Percentiles rank a stretch among this genome's conserved stretches.
These are phyloP conservation scores for Fagus crenata DNA, from an alignment of 306 rosid species.

Conservation along the genomic window DNA sequence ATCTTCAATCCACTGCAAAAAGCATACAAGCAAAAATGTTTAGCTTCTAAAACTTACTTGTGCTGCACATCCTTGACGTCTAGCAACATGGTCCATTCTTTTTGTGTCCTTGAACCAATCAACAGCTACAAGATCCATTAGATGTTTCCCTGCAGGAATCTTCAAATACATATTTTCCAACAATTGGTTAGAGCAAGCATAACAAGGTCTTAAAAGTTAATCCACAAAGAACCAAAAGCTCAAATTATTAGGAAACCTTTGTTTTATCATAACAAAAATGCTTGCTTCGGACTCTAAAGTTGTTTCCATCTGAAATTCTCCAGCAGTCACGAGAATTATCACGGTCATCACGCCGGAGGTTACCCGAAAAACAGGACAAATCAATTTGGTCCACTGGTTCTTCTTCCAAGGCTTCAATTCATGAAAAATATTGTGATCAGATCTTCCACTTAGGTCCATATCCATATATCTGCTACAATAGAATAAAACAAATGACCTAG, in stretches of 20 bases:
- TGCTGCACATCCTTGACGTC: conserved; percentile 93
- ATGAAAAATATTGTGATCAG: conserved; percentile 41
- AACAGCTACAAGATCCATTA: conserved; percentile 95
- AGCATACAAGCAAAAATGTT: not conserved
- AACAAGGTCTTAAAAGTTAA: conserved; percentile 19
- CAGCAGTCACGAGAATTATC: conserved; percentile 95
- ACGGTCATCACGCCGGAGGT: conserved; percentile 67
- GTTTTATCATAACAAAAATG: conserved; percentile 79
- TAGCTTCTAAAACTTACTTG: conserved; percentile 57
- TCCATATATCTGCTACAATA: not conserved
- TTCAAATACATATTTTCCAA: conserved; percentile 37
- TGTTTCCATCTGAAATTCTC: conserved; percentile 88
- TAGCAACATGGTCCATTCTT: conserved; percentile 95
- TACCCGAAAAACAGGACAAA: conserved; percentile 87
- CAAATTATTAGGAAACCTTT: conserved; percentile 53
- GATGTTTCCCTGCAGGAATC: conserved; percentile 95
- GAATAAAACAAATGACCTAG: conserved; percentile 10
- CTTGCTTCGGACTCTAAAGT: conserved; percentile 96
- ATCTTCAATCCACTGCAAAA: not conserved
- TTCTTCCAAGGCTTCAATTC: conserved; percentile 68
- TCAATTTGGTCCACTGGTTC: conserved; percentile 74
- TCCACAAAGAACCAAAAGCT: conserved; percentile 22
- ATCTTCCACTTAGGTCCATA: conserved; percentile 13
- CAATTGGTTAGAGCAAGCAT: conserved; percentile 33
- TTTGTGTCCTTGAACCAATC: conserved; percentile 99